These are phyloP conservation scores for Thalassiosira oceanica DNA, from an alignment of 352 stramenopile genomes.

Conservation along the genomic window DNA sequence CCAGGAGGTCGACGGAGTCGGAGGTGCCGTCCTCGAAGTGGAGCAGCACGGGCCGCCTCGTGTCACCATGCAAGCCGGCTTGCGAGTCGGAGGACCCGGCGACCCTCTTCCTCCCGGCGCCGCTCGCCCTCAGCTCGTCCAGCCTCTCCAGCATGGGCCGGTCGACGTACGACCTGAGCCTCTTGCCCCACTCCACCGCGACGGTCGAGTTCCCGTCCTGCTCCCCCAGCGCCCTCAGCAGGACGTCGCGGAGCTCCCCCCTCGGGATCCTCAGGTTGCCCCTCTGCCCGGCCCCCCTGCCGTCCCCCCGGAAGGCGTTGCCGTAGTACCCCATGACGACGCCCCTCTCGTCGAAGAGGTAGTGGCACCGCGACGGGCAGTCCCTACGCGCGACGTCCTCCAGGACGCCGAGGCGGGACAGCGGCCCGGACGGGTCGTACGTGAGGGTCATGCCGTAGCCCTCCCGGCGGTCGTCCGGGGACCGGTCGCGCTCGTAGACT, in stretches of 20 bases:
- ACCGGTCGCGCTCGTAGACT: slow-evolving; percentile 68
- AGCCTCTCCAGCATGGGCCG: slow-evolving; percentile 28
- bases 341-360: slow-evolving; percentile 56
- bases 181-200: slow-evolving; percentile 31
- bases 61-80: not conserved
- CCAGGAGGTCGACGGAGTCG: slow-evolving; percentile 64
- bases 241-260: slow-evolving; percentile 54
- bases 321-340: slow-evolving; percentile 74
- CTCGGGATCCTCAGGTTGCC: slow-evolving; percentile 79
- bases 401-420: slow-evolving; percentile 63
- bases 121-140: slow-evolving; percentile 10
- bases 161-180: slow-evolving; percentile 44
- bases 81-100: not conserved
- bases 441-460: slow-evolving; percentile 80
- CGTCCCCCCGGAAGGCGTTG: slow-evolving; percentile 62
- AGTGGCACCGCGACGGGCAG: slow-evolving; percentile 76
- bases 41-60: slow-evolving; percentile 24
- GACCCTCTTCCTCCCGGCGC: not conserved
- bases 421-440: slow-evolving; percentile 73
- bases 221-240: slow-evolving; percentile 53
- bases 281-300: slow-evolving; percentile 60
- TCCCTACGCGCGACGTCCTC: slow-evolving; percentile 63
- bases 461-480: slow-evolving; percentile 46
- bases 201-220: slow-evolving; percentile 1
- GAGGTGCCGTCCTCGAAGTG: slow-evolving; percentile 55